phyloP scores from a whole-genome alignment of 83 land plant genomes.

The Picea abies region DNA sequence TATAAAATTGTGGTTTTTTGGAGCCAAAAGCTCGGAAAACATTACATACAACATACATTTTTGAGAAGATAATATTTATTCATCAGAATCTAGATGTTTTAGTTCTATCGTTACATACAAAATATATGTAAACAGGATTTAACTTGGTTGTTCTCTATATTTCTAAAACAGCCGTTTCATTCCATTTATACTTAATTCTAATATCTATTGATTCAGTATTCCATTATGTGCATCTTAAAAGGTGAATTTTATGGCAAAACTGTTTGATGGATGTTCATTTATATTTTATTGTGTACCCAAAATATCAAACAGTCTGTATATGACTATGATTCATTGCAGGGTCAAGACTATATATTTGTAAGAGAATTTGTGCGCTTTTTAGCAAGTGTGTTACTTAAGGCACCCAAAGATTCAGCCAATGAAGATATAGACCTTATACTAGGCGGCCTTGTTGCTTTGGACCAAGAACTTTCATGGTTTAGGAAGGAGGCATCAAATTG shows the following conservation, averaged over 20 bases:
- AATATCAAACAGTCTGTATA: neutral
- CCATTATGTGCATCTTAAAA: neutral
- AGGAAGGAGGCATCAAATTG: conserved; percentile 68
- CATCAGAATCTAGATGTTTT: neutral
- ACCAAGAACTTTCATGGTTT: conserved; percentile 86
- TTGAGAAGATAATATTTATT: neutral
- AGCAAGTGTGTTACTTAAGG: conserved; percentile 73
- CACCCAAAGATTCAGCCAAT: conserved; percentile 55
- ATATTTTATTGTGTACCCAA: neutral
- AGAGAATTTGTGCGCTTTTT: conserved; percentile 72
- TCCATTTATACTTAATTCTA: neutral
- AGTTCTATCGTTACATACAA: neutral
- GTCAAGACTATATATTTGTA: conserved; percentile 84
- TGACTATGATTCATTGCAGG: conserved; percentile 37
- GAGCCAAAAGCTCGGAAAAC: neutral
- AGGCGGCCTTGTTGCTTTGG: conserved; percentile 63
- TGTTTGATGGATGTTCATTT: neutral
- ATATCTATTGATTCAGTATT: conserved; percentile 1
- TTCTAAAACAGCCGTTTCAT: neutral
- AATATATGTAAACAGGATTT: neutral
- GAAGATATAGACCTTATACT: conserved; percentile 49
- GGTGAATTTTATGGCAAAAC: neutral
- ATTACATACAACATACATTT: neutral
- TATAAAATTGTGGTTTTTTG: neutral
- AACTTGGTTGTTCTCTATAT: neutral